These are phyloP conservation scores for Ligustrum vulgare DNA, from an alignment of 257 asterid species.

Conservation along the genomic window DNA sequence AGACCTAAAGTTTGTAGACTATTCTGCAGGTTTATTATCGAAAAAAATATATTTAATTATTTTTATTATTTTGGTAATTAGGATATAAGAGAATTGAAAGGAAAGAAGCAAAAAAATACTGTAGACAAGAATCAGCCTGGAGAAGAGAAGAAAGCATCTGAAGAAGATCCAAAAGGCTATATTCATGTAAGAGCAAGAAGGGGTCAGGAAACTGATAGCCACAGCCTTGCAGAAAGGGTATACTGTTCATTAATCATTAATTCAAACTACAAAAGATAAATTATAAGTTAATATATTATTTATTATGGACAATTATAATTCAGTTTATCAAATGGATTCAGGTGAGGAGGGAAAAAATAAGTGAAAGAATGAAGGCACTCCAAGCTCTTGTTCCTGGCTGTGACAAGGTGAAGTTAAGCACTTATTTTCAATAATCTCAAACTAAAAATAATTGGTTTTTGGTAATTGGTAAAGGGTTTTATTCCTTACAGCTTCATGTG, in stretches of 20 bases:
- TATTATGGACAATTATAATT: too few relatives aligned
- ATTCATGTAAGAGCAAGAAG: slow-evolving; percentile 8
- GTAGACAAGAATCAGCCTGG: slow-evolving; percentile 33
- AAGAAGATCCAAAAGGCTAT: not conserved
- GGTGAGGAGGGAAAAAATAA: slow-evolving; percentile 58
- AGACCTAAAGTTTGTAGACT: not conserved
- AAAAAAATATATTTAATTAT: too few relatives aligned
- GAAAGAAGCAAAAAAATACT: slow-evolving; percentile 38
- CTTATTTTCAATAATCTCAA: not conserved
- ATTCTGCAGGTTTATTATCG: not conserved
- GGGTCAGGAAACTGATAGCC: slow-evolving; percentile 5
- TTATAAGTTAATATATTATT: too few relatives aligned
- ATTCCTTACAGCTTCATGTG: slow-evolving; percentile 26
- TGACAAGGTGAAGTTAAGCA: slow-evolving; percentile 38
- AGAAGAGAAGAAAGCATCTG: slow-evolving; percentile 12
- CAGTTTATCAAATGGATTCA: slow-evolving; percentile 14
- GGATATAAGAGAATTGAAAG: slow-evolving; percentile 40
- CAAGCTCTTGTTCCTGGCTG: slow-evolving; percentile 61
- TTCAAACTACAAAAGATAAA: not conserved
- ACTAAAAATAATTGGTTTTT: not conserved
- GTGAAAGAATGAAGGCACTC: slow-evolving; percentile 55
- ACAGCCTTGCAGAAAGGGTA: slow-evolving; percentile 90
- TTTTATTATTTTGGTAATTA: slow-evolving; percentile 1
- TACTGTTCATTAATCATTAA: not conserved
- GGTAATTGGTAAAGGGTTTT: not conserved